Base-by-base conservation (phyloP, 352 stramenopile species). In the Halophytophthora polymorphica region DNA sequence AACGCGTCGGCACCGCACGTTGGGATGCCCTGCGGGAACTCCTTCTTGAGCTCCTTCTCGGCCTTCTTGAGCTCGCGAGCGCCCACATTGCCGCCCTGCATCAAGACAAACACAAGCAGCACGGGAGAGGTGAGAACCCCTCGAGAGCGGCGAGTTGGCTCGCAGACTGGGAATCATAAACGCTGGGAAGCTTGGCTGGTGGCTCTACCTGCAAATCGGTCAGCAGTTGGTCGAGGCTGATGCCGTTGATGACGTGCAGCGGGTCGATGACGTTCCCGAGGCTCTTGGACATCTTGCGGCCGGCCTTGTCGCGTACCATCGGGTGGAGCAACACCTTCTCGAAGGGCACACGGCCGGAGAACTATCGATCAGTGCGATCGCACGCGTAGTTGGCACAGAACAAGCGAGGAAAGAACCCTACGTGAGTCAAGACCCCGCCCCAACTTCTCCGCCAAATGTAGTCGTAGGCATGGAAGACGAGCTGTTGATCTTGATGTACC, bases 261-360 rank as follows among this genome's bases (percentile, higher is more conserved):
- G 97, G 97, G 64, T 99, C 97, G 45, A 99, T 98, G 22, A 99
- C 97, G 63, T 99, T 99, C 46, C 97, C 97, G 14, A 99, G 79
- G 52, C 93, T 98, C 75, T 99, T 99, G 29, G 93, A 99, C 97
- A 99, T 99, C 71, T 99, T 99, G 22, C 96, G 83, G 13, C 97
- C 97, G 59, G 97, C 93, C 66, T 99, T 99, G 65, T 99, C 97
- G 53, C 97, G 86, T n/a, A 99, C 97, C 96, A 99, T 99, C 14
- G 97, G 95, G 70, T 99, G 97, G 38, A 99, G 69, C 50, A 99
- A 96, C 22, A 99, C 95, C 36, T 96, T 98, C 25, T 96, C 73
- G 69, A 99, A 99, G n/a, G 97, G 97, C 12, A 99, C 84, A 34
- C 81, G 80, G 15, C 97, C 94, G 17, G 95, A 98, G 45, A 93